These are phyloP conservation scores for Dendrobium chrysotoxum DNA, from an alignment of 106 monocot species.

Conservation along the genomic window DNA sequence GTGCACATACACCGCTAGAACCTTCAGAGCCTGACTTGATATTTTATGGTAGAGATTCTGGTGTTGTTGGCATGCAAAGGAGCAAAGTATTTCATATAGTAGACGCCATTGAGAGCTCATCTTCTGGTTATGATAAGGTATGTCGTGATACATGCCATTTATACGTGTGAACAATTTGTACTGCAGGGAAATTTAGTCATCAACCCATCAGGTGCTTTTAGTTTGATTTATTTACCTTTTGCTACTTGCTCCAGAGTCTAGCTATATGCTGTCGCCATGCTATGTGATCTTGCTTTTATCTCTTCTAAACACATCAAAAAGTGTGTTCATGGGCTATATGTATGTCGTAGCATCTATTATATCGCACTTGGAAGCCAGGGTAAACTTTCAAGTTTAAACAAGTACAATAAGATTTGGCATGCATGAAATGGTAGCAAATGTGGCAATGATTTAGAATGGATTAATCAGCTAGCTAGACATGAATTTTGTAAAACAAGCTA, in stretches of 20 bases:
- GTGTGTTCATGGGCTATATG: no score
- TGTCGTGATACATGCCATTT: neutral
- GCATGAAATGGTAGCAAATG: no score
- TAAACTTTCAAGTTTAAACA: no score
- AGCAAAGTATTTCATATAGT: slow-evolving; percentile 29
- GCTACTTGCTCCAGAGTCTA: neutral
- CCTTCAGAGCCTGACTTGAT: slow-evolving; percentile 60
- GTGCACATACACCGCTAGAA: slow-evolving; percentile 5
- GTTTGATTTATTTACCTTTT: neutral
- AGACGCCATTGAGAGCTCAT: slow-evolving; percentile 23
- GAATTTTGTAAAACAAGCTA: no score
- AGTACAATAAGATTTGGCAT: no score
- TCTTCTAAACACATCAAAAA: neutral
- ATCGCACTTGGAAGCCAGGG: no score
- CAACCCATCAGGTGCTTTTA: neutral
- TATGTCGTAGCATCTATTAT: no score
- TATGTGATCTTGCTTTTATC: neutral
- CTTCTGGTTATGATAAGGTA: slow-evolving; percentile 94
- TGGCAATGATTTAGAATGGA: no score
- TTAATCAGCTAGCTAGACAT: no score
- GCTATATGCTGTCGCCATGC: neutral
- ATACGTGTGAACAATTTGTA: neutral
- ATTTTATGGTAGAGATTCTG: slow-evolving; percentile 87
- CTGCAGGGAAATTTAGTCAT: neutral
- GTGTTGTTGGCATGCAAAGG: slow-evolving; percentile 60